Evolutionary conservation across 768 basidiomycete genomes (phyloP).

Genomic region (Pisolithus albus): DNA sequence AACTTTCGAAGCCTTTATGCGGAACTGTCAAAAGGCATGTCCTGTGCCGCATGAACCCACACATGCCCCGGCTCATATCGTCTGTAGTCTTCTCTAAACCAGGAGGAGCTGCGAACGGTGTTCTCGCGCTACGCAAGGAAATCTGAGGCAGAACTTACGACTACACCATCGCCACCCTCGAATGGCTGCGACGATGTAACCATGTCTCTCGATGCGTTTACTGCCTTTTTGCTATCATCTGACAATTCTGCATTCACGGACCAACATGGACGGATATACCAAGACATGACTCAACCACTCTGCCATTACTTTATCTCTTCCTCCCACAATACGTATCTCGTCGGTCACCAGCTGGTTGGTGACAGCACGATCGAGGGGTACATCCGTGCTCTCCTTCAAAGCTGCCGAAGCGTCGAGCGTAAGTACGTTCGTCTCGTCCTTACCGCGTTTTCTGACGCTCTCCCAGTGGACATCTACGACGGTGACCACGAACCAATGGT

Average conservation of each 20-base stretch:
- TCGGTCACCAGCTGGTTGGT: conserved; percentile 82
- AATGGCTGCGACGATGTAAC: conserved; percentile 8
- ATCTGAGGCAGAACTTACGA: neutral
- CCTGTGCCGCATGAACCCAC: neutral
- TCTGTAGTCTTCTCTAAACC: conserved; percentile 30
- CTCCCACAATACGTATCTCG: conserved; percentile 89
- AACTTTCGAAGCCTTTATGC: conserved; percentile 47
- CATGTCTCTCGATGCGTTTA: conserved; percentile 59
- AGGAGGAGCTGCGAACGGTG: conserved; percentile 27
- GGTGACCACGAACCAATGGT: conserved; percentile 80
- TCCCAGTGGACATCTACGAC: conserved; percentile 87
- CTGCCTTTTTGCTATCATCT: conserved; percentile 70
- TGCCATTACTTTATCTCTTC: conserved; percentile 85
- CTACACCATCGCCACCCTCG: neutral
- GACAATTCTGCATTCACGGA: conserved; percentile 63
- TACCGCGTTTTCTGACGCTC: neutral
- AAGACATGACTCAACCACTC: conserved; percentile 86
- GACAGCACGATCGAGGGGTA: conserved; percentile 89
- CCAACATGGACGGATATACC: conserved; percentile 48
- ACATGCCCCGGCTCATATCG: conserved; percentile 7
- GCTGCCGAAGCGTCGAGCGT: conserved; percentile 94
- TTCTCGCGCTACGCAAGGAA: conserved; percentile 31
- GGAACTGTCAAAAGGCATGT: conserved; percentile 42
- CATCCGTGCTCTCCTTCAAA: conserved; percentile 81
- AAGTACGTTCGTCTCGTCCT: conserved; percentile 25